These are phyloP conservation scores for Collybia sp. DNA, from an alignment of 768 basidiomycete species.

Conservation along the genomic window DNA sequence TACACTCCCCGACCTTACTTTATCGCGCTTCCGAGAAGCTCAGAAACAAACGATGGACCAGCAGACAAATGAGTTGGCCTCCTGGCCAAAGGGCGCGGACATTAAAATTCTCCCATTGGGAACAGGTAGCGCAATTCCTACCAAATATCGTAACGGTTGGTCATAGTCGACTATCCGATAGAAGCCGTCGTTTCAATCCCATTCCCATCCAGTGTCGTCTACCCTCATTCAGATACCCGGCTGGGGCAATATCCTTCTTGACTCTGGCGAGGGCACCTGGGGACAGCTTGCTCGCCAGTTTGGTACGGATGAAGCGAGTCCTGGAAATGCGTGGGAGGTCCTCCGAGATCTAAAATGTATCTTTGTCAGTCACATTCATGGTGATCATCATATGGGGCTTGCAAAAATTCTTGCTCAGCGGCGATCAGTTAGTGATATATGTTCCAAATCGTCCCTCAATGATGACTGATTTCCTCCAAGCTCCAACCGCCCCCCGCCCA, in stretches of 20 bases:
- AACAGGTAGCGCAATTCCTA: slow-evolving; percentile 84
- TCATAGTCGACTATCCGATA: slow-evolving; percentile 1
- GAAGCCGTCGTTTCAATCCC: not conserved
- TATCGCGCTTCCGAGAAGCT: slow-evolving; percentile 34
- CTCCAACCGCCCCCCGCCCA: slow-evolving; percentile 54
- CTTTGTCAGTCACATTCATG: slow-evolving; percentile 88
- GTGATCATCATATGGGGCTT: slow-evolving; percentile 87
- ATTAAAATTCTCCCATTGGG: slow-evolving; percentile 76
- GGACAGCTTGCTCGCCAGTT: slow-evolving; percentile 82
- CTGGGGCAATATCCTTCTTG: slow-evolving; percentile 74
- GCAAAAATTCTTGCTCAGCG: slow-evolving; percentile 70
- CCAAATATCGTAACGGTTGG: slow-evolving; percentile 83
- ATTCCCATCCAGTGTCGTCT: slow-evolving; percentile 51
- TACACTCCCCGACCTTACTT: slow-evolving; percentile 26
- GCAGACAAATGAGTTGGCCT: slow-evolving; percentile 6
- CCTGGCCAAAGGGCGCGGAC: slow-evolving; percentile 46
- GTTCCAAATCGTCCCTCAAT: not conserved
- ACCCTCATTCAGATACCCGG: slow-evolving; percentile 74
- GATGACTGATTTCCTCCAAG: slow-evolving; percentile 29
- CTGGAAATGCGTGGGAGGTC: slow-evolving; percentile 46
- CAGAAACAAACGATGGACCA: slow-evolving; percentile 23
- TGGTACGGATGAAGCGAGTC: slow-evolving; percentile 39
- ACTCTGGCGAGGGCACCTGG: slow-evolving; percentile 90
- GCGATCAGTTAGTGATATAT: slow-evolving; percentile 40
- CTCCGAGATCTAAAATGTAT: slow-evolving; percentile 73